phyloP scores from a whole-genome alignment of 768 basidiomycete genomes.

The Boletus tomentosulus region DNA sequence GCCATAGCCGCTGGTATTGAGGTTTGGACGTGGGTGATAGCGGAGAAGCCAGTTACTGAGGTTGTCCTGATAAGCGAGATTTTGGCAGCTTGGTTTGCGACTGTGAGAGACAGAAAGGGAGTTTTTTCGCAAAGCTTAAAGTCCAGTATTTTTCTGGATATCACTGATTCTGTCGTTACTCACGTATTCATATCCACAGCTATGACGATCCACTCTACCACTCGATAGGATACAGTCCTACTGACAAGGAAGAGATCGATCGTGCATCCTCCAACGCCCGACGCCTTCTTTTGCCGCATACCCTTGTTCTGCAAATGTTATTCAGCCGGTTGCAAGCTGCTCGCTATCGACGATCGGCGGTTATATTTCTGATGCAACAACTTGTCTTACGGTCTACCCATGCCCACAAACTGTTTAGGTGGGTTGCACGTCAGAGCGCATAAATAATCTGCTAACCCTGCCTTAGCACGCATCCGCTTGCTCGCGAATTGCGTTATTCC shows the following conservation, averaged over 20 bases:
- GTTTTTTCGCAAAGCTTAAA: slow-evolving; percentile 79
- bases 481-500: slow-evolving; percentile 86
- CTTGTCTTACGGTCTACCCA: slow-evolving; percentile 78
- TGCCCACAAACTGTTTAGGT: slow-evolving; percentile 76
- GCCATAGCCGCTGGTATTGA: slow-evolving; percentile 86
- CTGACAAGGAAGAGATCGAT: slow-evolving; percentile 80
- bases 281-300: slow-evolving; percentile 77
- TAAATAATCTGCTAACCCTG: background rate
- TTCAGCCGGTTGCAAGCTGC: slow-evolving; percentile 93
- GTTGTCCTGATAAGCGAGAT: slow-evolving; percentile 83
- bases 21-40: slow-evolving; percentile 94
- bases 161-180: background rate
- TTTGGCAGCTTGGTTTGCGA: slow-evolving; percentile 80
- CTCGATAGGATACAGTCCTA: slow-evolving; percentile 85
- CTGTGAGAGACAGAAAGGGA: slow-evolving; percentile 73
- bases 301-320: slow-evolving; percentile 79
- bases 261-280: slow-evolving; percentile 64
- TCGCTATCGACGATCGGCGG: slow-evolving; percentile 76
- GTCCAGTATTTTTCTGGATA: slow-evolving; percentile 43
- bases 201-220: slow-evolving; percentile 85
- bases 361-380: slow-evolving; percentile 82
- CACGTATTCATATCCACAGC: slow-evolving; percentile 39
- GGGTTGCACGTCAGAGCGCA: slow-evolving; percentile 4
- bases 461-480: slow-evolving; percentile 82
- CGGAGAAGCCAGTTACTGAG: slow-evolving; percentile 78